phyloP scores from a whole-genome alignment of 768 basidiomycete genomes.

The Amanita rimosa region DNA sequence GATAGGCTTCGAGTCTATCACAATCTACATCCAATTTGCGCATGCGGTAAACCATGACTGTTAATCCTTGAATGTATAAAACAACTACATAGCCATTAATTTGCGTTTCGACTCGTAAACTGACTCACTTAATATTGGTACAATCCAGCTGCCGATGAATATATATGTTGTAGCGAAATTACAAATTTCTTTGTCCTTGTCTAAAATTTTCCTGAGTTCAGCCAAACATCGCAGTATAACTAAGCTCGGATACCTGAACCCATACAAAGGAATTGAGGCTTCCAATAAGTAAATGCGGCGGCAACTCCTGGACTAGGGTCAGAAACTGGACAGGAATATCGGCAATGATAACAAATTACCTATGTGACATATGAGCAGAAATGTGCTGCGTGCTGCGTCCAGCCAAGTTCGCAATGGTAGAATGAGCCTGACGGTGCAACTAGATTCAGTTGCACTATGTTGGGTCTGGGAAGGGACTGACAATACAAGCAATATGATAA shows the following conservation, averaged over 20 bases:
- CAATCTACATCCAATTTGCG: constrained; percentile 1
- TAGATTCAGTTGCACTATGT: not conserved
- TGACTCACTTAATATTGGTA: constrained; percentile 37
- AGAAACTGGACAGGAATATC: not conserved
- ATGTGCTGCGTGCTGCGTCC: constrained; percentile 37
- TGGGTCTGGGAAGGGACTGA: constrained; percentile 13
- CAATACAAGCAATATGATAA: constrained; percentile 31
- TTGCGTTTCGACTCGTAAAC: constrained; percentile 4
- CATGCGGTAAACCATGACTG: constrained; percentile 23
- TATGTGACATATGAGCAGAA: constrained; percentile 33
- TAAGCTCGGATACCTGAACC: constrained; percentile 22
- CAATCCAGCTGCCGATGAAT: constrained; percentile 39
- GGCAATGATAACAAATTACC: constrained; percentile 20
- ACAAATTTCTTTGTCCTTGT: constrained; percentile 33
- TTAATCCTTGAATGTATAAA: constrained; percentile 31
- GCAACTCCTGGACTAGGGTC: constrained; percentile 26
- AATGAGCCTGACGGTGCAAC: constrained; percentile 25
- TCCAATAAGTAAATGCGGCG: constrained; percentile 28
- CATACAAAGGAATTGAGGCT: constrained; percentile 30
- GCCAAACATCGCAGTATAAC: not conserved
- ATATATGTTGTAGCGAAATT: constrained; percentile 36
- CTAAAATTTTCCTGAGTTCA: constrained; percentile 12
- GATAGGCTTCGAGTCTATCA: not conserved
- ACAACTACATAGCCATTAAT: constrained; percentile 21
- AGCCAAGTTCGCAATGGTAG: constrained; percentile 40